A percentile compares a stretch with the other conserved stretches of the same genome.
These are phyloP conservation scores for Otatea glauca DNA, from an alignment of 176 grass and related monocot species.

Conservation along the genomic window DNA sequence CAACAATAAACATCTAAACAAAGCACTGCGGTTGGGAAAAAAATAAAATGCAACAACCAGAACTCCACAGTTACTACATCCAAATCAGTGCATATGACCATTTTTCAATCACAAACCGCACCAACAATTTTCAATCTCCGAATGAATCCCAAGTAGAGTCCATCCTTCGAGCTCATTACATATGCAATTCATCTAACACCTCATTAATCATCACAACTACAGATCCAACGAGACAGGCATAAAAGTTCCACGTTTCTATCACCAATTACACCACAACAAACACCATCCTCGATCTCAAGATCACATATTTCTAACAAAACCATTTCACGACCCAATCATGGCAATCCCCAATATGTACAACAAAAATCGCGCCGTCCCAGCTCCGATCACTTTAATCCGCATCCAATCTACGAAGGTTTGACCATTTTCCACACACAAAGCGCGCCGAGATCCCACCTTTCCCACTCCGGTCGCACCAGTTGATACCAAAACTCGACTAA, in stretches of 20 bases:
- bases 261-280: background rate
- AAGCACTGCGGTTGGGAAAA: background rate
- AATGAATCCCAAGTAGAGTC: background rate
- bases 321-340: background rate
- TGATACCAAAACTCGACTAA: background rate
- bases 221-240: background rate
- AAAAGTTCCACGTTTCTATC: background rate
- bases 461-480: background rate
- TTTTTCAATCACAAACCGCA: background rate
- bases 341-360: background rate
- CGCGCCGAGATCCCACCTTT: slow-evolving; percentile 35
- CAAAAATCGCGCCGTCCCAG: background rate
- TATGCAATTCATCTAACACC: background rate
- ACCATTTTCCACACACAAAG: background rate
- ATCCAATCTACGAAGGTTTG: slow-evolving; percentile 33
- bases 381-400: background rate
- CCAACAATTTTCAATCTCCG: background rate
- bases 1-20: background rate
- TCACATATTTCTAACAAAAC: background rate
- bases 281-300: background rate
- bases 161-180: background rate
- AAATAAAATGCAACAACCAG: background rate
- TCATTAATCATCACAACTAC: background rate
- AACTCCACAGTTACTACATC: background rate
- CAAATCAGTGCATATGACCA: background rate